Evolutionary conservation across 441 rosid species (phyloP), one percentile per base, ranked within the genome.

Genomic region (Euphorbia celastroides): DNA sequence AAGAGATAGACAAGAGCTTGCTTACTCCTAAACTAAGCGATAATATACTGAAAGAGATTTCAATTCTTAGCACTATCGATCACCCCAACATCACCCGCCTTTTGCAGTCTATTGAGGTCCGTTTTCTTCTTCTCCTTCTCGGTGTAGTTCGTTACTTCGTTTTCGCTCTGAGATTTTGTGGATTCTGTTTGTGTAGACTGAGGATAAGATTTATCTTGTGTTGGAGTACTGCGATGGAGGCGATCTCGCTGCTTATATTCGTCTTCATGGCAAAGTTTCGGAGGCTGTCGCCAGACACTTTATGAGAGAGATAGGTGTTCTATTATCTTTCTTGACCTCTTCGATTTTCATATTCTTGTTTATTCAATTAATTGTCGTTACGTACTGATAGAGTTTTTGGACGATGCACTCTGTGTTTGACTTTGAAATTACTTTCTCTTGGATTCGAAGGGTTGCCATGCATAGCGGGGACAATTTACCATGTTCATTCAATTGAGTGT

Each of bases 191-290:
- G 9, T 51, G 66, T 75, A 90, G 97, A 85, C 83, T 60, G 70
- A 75, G 28, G 88, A 90, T 69, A 82, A 52, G 80, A 85, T 90
- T 19, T 90, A 67, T 44, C 84, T 90, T 27, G 89, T 90, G n/a
- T 70, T 90, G 92, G 97, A 90, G 80, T 90, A 83, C 66, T 90
- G 97, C 66, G 87, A 82, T 59, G 93, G 95, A 65, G 95, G 97
- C 74, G 97, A 88, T 80, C 93, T 90, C 69, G 86, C 88, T 26
- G 84, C 69, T 12, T 90, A 88, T 51, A 77, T 90, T 71, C 78
- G 78, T 72, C 77, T 78, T 57, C 85, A 78, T 74, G 88, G 93
- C 1, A 85, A 76, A 83, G 92, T 84, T 12, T 62, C 95, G 0
- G 92, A 84, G 84, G 70, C 74, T 68, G 84, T 84, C 68, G 92